Base-by-base conservation (phyloP, 2,329 filamentous ascomycete genomes). In the Exophiala alcalophila region DNA sequence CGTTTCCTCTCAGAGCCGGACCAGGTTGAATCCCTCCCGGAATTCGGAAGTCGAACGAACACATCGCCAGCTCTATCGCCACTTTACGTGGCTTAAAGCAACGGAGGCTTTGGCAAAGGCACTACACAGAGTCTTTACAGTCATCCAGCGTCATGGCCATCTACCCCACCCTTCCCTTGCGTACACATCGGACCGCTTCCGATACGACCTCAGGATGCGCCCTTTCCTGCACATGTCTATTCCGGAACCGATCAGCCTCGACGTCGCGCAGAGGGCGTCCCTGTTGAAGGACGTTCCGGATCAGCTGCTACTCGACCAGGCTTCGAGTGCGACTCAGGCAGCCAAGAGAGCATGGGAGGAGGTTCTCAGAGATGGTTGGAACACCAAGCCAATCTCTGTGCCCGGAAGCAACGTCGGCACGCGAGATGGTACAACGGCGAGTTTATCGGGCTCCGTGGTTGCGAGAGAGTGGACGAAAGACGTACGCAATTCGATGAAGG, bases 191-290 rank as follows among this genome's bases (percentile, higher is more conserved):
- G 77, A 84, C 44, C 65, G 72, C 21, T 68, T 89, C 4, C 80
- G 87, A 9, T 90, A 92, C 61, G 84, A 92, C 53, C 68, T 94
- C 7, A 84, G 90, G 45, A 92, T 94, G 86, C 86, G 84, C 57
- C 86, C 88, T 0, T 95, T 94, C 58, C 70, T 83, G 1, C 62
- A 69, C 5, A 76, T 94, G 42, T 74, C 77, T 7, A 71, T 86
- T 2, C 85, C 87, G 0, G 76, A 80, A 46, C 70, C 86, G 9
- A 80, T 85, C 0, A 67, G 76, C 0, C 84, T 78, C 49, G 76
- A 79, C 5, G 76, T 81, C 10, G 87, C 85, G 49, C 63, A 68
- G 12, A 59, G 59, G 5, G 65, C 67, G 39, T 60, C 62, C 3
- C 59, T 56, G 55, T 62, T 71, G 2, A 65, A 70, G 19, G 65